phyloP scores from a whole-genome alignment of 306 rosid genomes.

The Prunus mira region DNA sequence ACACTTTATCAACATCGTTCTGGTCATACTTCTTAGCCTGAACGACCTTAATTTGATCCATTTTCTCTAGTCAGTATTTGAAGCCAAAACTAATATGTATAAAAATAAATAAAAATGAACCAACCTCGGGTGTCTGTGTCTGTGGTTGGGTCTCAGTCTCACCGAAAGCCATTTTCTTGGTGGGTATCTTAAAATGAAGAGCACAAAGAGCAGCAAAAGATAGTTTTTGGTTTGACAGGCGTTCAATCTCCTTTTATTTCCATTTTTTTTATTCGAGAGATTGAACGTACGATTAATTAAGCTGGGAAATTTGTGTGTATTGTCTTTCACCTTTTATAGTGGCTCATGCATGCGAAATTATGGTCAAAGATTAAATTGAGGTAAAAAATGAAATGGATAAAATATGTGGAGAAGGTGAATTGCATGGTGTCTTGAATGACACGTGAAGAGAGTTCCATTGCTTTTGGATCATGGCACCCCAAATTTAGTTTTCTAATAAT shows the following conservation, averaged over 20 bases:
- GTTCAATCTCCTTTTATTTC: not conserved
- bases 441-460: not conserved
- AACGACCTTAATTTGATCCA: conserved; percentile 32
- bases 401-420: not conserved
- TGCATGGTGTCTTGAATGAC: not conserved
- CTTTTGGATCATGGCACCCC: too few relatives aligned
- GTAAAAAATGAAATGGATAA: too few relatives aligned
- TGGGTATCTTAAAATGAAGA: too few relatives aligned
- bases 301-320: not conserved
- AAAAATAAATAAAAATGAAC: not conserved
- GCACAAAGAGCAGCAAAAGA: not conserved
- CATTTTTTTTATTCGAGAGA: not conserved
- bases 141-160: not conserved
- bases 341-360: not conserved
- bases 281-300: not conserved
- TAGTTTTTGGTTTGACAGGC: too few relatives aligned
- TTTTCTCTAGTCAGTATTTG: too few relatives aligned
- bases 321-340: not conserved
- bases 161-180: not conserved
- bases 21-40: conserved; percentile 46
- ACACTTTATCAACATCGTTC: not conserved
- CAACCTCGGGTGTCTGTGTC: not conserved
- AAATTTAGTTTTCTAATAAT: too few relatives aligned
- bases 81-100: not conserved
- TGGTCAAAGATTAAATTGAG: not conserved